Evolutionary conservation across 352 stramenopile genomes (phyloP).

Genomic region (Pythium biforme): DNA sequence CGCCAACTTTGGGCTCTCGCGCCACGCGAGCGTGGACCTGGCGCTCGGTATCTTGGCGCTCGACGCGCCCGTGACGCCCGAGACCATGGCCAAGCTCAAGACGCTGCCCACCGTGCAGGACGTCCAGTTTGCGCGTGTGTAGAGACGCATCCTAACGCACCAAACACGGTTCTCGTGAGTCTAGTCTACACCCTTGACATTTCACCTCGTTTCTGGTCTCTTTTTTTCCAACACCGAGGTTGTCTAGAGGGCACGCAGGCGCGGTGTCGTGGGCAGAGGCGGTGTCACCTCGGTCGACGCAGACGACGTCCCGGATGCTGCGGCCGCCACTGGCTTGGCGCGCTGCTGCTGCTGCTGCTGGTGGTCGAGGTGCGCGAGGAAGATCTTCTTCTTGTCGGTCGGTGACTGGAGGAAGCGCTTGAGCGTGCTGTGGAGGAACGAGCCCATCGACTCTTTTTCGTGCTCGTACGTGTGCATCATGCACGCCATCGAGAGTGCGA

Average conservation of each 20-base stretch:
- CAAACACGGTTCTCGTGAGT: too few relatives aligned
- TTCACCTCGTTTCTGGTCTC: too few relatives aligned
- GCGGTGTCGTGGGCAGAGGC: not conserved
- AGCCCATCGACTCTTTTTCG: constrained; percentile 63
- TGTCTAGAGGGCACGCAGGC: not conserved
- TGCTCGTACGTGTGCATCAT: constrained; percentile 88
- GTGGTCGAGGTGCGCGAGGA: constrained; percentile 33
- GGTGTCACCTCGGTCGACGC: too few relatives aligned
- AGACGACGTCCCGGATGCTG: not conserved
- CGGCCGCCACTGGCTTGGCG: not conserved
- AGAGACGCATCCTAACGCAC: constrained; percentile 6
- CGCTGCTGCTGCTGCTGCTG: constrained; percentile 12
- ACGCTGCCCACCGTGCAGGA: constrained; percentile 59
- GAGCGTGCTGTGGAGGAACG: constrained; percentile 66
- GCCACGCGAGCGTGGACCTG: constrained; percentile 53
- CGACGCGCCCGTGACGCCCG: constrained; percentile 49
- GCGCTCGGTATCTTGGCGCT: constrained; percentile 76
- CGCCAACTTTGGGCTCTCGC: constrained; percentile 79
- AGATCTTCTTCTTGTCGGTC: constrained; percentile 69
- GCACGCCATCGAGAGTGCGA: constrained; percentile 71
- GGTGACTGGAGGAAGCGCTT: constrained; percentile 75
- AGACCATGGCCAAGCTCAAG: constrained; percentile 65
- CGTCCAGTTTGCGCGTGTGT: constrained; percentile 69
- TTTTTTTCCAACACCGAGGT: too few relatives aligned
- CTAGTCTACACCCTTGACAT: too few relatives aligned